phyloP scores from a whole-genome alignment of 2,329 filamentous ascomycete genomes.

The Cordyceps javanica region DNA sequence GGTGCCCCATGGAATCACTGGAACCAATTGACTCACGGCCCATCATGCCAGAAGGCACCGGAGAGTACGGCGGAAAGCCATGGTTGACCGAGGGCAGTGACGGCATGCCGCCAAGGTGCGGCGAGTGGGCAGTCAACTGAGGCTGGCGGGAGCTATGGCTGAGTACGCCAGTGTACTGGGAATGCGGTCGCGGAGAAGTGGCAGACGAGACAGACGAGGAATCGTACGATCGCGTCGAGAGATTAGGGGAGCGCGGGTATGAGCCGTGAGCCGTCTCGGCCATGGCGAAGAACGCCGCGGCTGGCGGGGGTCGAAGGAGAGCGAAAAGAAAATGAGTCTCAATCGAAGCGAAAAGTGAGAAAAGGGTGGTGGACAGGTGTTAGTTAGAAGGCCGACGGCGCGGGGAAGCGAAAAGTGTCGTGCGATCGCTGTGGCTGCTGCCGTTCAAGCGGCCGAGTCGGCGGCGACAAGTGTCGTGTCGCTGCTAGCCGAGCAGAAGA shows the following conservation, averaged over 20 bases:
- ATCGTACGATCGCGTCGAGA: slow-evolving; percentile 56
- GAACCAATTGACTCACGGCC: slow-evolving; percentile 57
- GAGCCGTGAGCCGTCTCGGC: slow-evolving; percentile 48
- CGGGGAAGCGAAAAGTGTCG: not conserved
- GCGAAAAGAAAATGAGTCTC: slow-evolving; percentile 11
- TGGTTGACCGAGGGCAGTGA: slow-evolving; percentile 42
- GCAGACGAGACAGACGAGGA: slow-evolving; percentile 58
- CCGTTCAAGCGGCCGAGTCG: not conserved
- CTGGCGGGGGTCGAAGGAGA: not conserved
- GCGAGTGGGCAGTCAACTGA: slow-evolving; percentile 34
- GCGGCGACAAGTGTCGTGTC: not conserved
- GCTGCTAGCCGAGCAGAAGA: not conserved
- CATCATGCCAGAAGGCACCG: slow-evolving; percentile 41
- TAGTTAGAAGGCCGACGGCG: not conserved
- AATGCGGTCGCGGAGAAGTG: slow-evolving; percentile 50
- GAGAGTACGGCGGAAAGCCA: slow-evolving; percentile 48
- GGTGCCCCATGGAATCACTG: slow-evolving; percentile 47
- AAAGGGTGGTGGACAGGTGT: not conserved
- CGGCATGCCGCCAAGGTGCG: slow-evolving; percentile 47
- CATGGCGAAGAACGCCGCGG: slow-evolving; percentile 37
- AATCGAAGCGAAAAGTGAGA: slow-evolving; percentile 12
- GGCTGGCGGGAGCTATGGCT: slow-evolving; percentile 44
- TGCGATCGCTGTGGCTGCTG: not conserved
- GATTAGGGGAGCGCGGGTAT: slow-evolving; percentile 56
- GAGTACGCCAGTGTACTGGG: slow-evolving; percentile 48